Evolutionary conservation across 2,329 filamentous ascomycete genomes (phyloP).

Genomic region (Ascochyta rabiei): DNA sequence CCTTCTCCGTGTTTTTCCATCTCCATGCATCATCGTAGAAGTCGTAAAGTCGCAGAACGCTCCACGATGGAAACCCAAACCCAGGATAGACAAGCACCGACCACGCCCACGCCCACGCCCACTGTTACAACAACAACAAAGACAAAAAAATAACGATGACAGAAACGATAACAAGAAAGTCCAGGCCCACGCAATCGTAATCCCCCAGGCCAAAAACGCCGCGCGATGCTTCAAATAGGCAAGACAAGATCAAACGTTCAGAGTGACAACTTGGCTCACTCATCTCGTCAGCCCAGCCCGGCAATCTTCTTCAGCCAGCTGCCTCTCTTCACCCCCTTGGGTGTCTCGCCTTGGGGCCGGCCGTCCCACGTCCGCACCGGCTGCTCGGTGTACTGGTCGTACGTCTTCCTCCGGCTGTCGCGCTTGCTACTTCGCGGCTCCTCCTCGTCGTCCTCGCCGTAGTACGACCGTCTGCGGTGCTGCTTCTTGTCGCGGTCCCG

Average conservation of each 20-base stretch:
- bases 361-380: conserved; percentile 50
- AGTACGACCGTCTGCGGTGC: conserved; percentile 34
- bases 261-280: too few relatives aligned
- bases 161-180: too few relatives aligned
- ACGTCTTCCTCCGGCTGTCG: conserved; percentile 35
- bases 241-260: background rate
- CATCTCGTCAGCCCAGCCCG: conserved; percentile 17
- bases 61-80: background rate
- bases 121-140: background rate
- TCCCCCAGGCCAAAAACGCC: conserved; percentile 8
- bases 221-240: conserved; percentile 12
- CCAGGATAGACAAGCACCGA: background rate
- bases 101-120: background rate
- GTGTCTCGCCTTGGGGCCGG: conserved; percentile 41
- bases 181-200: background rate
- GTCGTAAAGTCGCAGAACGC: background rate
- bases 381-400: conserved; percentile 38
- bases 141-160: too few relatives aligned
- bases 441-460: conserved; percentile 27
- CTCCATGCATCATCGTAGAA: background rate
- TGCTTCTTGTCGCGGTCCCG: conserved; percentile 35
- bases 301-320: conserved; percentile 58
- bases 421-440: conserved; percentile 28
- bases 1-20: background rate
- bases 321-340: conserved; percentile 45